Conservation (phyloP, 768 basidiomycete genomes). For the Kwoniella sp. region DNA sequence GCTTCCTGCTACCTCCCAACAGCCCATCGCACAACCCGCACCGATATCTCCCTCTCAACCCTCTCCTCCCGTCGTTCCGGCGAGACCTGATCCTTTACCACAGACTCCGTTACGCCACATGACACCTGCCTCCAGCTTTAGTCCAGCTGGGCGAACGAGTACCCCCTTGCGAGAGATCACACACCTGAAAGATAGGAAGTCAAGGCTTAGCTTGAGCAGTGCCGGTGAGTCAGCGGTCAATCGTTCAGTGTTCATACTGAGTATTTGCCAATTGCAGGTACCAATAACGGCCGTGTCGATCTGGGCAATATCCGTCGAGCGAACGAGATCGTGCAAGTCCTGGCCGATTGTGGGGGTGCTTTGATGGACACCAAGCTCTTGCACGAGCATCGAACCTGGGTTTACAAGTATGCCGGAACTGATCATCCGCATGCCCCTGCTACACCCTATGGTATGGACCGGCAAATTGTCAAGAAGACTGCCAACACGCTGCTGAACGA, state of each 20-base stretch:
- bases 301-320: constrained; percentile 22
- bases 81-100: background rate
- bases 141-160: background rate
- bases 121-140: background rate
- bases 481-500: constrained; percentile 67
- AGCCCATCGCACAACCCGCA: background rate
- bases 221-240: background rate
- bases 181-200: background rate
- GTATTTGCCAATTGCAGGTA: background rate
- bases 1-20: background rate
- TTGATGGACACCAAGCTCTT: constrained; percentile 21
- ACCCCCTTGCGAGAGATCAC: constrained; percentile 15
- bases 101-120: background rate
- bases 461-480: constrained; percentile 66
- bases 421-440: constrained; percentile 38
- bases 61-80: background rate
- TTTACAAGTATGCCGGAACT: constrained; percentile 36
- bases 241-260: background rate
- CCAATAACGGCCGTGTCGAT: constrained; percentile 28
- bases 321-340: constrained; percentile 38
- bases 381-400: constrained; percentile 36
- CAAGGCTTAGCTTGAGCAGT: background rate
- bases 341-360: constrained; percentile 36
- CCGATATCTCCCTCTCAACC: background rate
- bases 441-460: constrained; percentile 36